phyloP scores from a whole-genome alignment of 768 basidiomycete genomes.

The Suillus weaverae region DNA sequence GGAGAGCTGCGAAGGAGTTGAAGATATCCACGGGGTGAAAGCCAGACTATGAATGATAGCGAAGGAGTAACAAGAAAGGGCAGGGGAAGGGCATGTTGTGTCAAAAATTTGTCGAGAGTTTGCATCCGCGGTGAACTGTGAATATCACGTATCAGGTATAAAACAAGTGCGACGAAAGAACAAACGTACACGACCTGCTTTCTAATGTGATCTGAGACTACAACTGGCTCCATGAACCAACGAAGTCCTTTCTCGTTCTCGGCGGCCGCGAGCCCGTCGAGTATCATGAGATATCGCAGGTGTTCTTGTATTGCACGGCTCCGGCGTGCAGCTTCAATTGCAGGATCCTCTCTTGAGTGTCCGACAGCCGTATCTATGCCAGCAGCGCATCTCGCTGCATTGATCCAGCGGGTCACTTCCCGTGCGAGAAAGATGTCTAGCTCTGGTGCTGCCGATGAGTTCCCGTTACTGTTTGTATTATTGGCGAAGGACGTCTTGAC shows the following conservation, averaged over 20 bases:
- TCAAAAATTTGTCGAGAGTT: conserved; percentile 69
- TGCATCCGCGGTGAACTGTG: conserved; percentile 39
- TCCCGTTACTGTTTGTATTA: conserved; percentile 43
- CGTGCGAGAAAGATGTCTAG: conserved; percentile 64
- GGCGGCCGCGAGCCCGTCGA: conserved; percentile 62
- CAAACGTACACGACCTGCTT: conserved; percentile 13
- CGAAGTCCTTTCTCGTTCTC: conserved; percentile 61
- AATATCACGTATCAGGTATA: neutral
- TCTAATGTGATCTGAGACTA: conserved; percentile 20
- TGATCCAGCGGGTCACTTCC: conserved; percentile 56
- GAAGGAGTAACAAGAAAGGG: conserved; percentile 69
- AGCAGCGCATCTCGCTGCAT: conserved; percentile 39
- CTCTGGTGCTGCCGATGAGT: conserved; percentile 40
- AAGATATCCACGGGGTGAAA: conserved; percentile 72
- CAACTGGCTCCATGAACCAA: conserved; percentile 63
- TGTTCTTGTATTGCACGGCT: conserved; percentile 52
- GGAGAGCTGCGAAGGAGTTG: conserved; percentile 47
- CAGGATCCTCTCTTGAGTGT: conserved; percentile 48
- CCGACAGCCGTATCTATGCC: conserved; percentile 18
- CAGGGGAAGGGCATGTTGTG: conserved; percentile 58
- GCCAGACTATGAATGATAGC: conserved; percentile 68
- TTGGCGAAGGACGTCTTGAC: conserved; percentile 78
- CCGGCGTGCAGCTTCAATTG: conserved; percentile 49
- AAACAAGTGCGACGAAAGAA: neutral
- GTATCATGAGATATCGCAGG: conserved; percentile 66